These are phyloP conservation scores for Vigna mungo DNA, from an alignment of 306 rosid genomes.

Conservation along the genomic window DNA sequence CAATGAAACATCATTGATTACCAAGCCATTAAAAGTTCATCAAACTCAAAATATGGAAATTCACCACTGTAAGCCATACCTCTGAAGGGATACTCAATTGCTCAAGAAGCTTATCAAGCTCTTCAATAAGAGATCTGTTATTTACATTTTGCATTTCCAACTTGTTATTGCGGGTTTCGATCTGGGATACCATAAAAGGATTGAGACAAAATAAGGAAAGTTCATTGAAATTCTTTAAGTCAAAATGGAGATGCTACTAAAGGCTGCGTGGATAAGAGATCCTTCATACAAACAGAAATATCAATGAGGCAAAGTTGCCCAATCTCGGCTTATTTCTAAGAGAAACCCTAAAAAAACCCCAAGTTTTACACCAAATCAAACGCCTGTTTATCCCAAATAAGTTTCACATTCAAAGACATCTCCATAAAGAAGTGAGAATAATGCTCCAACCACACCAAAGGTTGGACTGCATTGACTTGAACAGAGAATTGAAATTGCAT, in stretches of 20 bases:
- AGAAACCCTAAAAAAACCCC: slow-evolving; percentile 21
- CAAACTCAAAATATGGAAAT: slow-evolving; percentile 38
- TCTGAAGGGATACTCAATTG: slow-evolving; percentile 82
- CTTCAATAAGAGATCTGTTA: slow-evolving; percentile 77
- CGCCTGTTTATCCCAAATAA: background rate
- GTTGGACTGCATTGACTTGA: too few species aligned
- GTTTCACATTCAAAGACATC: slow-evolving; percentile 21
- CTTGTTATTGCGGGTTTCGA: slow-evolving; percentile 92
- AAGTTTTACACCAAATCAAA: slow-evolving; percentile 21
- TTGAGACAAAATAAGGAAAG: slow-evolving; percentile 36
- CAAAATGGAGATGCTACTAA: slow-evolving; percentile 21
- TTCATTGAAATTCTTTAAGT: slow-evolving; percentile 27
- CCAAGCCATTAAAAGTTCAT: slow-evolving; percentile 30
- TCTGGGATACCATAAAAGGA: slow-evolving; percentile 60
- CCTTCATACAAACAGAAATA: slow-evolving; percentile 30
- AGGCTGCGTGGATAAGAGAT: slow-evolving; percentile 14
- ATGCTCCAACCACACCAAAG: too few species aligned
- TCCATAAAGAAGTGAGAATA: too few species aligned
- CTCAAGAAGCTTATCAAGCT: slow-evolving; percentile 87
- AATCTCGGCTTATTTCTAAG: slow-evolving; percentile 13
- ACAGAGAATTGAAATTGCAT: too few species aligned
- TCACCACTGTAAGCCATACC: slow-evolving; percentile 56
- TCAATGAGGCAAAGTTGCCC: slow-evolving; percentile 33
- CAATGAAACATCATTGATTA: slow-evolving; percentile 51
- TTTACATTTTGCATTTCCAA: slow-evolving; percentile 93